Evolutionary conservation across 192 early-diverging fungal species (phyloP), one percentile per base, ranked within the genome.

Genomic region (Linnemannia zychae): DNA sequence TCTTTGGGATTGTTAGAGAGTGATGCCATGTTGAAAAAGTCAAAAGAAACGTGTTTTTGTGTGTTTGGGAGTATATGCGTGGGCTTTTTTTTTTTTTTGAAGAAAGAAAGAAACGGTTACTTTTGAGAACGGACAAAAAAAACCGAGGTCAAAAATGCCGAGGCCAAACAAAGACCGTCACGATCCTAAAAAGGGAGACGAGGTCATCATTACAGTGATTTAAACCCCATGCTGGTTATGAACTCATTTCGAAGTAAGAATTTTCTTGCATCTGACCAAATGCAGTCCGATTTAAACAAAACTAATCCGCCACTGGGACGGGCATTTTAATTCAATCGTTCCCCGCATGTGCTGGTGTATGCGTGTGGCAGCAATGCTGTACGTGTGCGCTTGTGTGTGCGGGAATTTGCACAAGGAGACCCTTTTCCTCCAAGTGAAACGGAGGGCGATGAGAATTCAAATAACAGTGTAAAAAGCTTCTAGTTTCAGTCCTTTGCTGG

Each of bases 401-500:
- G 81, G 81, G 75, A 73, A 82, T 82, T 82, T 82, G 75, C 81
- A 82, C 75, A 63, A 34, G 60, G 75, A 73, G 81, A 77, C 69
- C 81, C 75, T 77, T 82, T 82, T 75, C 69, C 81, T 77, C 74
- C 75, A 24, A 77, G 81, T 82, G 81, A 77, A 82, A 82, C 81
- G 81, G 81, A 82, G 73, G 81, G 81, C 81, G 81, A 82, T 77
- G 75, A 82, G 81, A 82, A 33, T 28, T 57, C 5, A 74, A 24
- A 7, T 6, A 75, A 28, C 74, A 76, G 74, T 76, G 74, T 74
- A 76, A 82, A 82, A 82, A 82, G 81, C 81, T 82, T 82, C 74
- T 77, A 68, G 52, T 75, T 60, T 77, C 75, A 77, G 49, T 77
- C 81, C 81, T 82, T 82, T n/a, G 77, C 60, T 82, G 81, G 81